phyloP scores from a whole-genome alignment of 2,329 filamentous ascomycete genomes.

The Alternaria incomplexa region DNA sequence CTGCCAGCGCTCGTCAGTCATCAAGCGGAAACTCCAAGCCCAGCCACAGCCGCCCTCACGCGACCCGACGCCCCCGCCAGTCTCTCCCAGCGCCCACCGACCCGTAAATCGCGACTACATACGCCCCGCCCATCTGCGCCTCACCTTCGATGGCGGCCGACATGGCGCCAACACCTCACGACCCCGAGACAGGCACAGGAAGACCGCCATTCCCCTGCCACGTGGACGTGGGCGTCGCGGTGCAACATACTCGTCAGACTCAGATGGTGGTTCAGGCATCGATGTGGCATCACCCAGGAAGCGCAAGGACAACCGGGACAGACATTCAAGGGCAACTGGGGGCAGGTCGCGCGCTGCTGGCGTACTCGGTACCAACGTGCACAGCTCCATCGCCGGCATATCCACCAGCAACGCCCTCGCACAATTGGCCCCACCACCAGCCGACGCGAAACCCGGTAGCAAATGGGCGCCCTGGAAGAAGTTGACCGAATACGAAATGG shows the following conservation, averaged over 20 bases:
- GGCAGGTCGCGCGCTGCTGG: constrained; percentile 48
- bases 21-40: constrained; percentile 66
- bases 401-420: constrained; percentile 68
- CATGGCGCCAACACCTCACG: constrained; percentile 29
- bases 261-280: constrained; percentile 24
- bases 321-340: constrained; percentile 51
- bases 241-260: constrained; percentile 21
- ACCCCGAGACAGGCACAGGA: constrained; percentile 29
- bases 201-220: constrained; percentile 20
- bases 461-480: constrained; percentile 68
- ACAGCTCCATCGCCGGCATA: constrained; percentile 61
- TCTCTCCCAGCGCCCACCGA: constrained; percentile 48
- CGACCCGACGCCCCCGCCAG: constrained; percentile 62
- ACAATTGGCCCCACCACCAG: constrained; percentile 64
- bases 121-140: constrained; percentile 35
- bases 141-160: constrained; percentile 34
- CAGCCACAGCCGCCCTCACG: constrained; percentile 66
- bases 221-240: constrained; percentile 22
- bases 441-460: constrained; percentile 65
- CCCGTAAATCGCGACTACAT: constrained; percentile 29
- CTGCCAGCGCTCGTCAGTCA: constrained; percentile 63
- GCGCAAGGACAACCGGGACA: constrained; percentile 41
- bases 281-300: constrained; percentile 26
- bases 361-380: constrained; percentile 59
- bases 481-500: constrained; percentile 72